Conservation (phyloP, 2,329 filamentous ascomycete species). For the Ceratocystis destructans region DNA sequence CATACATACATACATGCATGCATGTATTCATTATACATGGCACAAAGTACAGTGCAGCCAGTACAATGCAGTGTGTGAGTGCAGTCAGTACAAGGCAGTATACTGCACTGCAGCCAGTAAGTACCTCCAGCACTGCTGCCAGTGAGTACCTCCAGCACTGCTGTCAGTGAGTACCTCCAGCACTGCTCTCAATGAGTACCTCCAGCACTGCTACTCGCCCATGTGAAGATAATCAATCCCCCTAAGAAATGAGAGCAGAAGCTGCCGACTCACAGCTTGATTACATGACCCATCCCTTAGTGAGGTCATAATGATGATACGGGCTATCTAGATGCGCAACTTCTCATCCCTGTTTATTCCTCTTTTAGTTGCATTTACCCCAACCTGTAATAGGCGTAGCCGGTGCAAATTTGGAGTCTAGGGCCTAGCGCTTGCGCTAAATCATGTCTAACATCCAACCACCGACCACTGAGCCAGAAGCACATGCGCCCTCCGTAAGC, state of each 20-base stretch:
- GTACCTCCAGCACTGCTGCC: too few species aligned
- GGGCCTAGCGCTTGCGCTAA: too few species aligned
- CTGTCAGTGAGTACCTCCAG: too few species aligned
- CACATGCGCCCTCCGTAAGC: neutral
- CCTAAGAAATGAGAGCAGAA: neutral
- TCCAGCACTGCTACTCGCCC: too few species aligned
- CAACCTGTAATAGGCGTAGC: too few species aligned
- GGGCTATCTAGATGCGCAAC: neutral
- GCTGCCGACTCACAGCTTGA: neutral
- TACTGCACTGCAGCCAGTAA: too few species aligned
- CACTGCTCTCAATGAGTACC: too few species aligned
- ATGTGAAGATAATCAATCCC: neutral
- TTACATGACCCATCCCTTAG: neutral
- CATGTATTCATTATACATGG: neutral
- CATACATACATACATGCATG: neutral
- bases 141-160: too few species aligned
- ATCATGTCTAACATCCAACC: neutral
- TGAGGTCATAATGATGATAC: neutral
- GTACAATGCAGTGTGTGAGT: too few species aligned
- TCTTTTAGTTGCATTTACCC: neutral
- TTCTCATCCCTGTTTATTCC: neutral
- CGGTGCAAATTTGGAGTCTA: too few species aligned
- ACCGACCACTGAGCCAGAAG: neutral
- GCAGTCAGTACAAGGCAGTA: too few species aligned
- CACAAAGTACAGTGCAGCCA: neutral